Base-by-base conservation (phyloP, 2,329 filamentous ascomycete genomes). In the Thelonectria olida region DNA sequence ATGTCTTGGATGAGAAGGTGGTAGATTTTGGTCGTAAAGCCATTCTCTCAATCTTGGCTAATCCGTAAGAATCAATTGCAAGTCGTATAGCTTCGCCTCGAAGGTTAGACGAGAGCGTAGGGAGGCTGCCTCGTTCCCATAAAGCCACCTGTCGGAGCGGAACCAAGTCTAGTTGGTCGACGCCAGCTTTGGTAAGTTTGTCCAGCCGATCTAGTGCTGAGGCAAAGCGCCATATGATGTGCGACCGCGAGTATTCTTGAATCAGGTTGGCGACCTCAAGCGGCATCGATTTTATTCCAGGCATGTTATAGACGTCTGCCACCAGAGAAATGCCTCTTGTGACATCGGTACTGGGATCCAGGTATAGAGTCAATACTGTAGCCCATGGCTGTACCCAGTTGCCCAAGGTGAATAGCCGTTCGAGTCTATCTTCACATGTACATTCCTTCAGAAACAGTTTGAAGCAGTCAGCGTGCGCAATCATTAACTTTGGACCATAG, bases 41-140 rank as follows among this genome's bases (percentile, higher is more conserved):
- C 20, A 54, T 27, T 7, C 22, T n/a, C n/a, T 54, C 41, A 47
- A 54, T 54, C 27, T 36, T 47, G 22, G n/a, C 45, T 9, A 47
- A 20, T 8, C 52, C 52, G 12, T 39, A 41, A 5, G 42, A 54
- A 13, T 48, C 52, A 17, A 54, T 54, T 17, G 52, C 47, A 8
- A 54, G 41, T 13, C 41, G 42, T 5, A 39, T 12, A 4, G 28
- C 20, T 20, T 20, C 20, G 1, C 19, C 23, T 13, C 25, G 10
- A 17, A 20, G 20, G 5, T 5, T 25, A 7, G 31, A 17, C 3
- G 31, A 54, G 42, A 39, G 42, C 1, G 7, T 36, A 8, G 42
- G 52, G 23, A 23, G 15, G 5, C 7, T 39, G 22, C 42, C 52
- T 20, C 41, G 41, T 12, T 47, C 52, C 42, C 42, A 47, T 15